Evolutionary conservation across 768 basidiomycete species (phyloP).

Genomic region (Leccinum incarnatum): DNA sequence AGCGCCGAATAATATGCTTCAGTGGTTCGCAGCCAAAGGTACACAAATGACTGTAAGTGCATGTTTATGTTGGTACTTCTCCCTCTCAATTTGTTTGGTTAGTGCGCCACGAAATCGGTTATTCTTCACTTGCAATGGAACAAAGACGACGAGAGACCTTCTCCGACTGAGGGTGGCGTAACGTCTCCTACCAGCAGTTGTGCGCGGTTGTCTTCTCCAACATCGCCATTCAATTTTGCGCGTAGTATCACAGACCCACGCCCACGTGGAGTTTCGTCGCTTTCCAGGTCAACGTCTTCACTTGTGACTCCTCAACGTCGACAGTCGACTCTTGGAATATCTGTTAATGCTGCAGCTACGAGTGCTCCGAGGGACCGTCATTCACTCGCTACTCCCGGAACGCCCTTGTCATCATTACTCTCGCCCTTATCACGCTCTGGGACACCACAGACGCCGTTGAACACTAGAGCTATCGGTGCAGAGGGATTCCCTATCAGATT

Average conservation of each 20-base stretch:
- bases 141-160: conserved; percentile 46
- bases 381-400: conserved; percentile 40
- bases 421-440: conserved; percentile 31
- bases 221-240: conserved; percentile 20
- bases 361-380: conserved; percentile 43
- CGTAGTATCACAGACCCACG: conserved; percentile 31
- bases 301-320: conserved; percentile 40
- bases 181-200: conserved; percentile 26
- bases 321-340: conserved; percentile 30
- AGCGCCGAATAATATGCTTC: conserved; percentile 85
- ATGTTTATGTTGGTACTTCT: neutral
- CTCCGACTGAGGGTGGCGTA: conserved; percentile 11
- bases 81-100: neutral
- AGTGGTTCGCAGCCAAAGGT: conserved; percentile 93
- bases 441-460: conserved; percentile 32
- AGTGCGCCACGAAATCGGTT: conserved; percentile 89
- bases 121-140: conserved; percentile 87
- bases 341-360: conserved; percentile 29
- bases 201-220: conserved; percentile 27
- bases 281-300: conserved; percentile 54
- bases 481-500: conserved; percentile 47
- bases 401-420: conserved; percentile 36
- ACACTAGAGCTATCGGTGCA: conserved; percentile 22
- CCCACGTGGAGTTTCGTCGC: conserved; percentile 47
- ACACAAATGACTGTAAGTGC: conserved; percentile 79